Percentiles rank a stretch among this genome's conserved stretches.
Evolutionary conservation across 352 stramenopile species (phyloP).

Genomic region (Nothophytophthora sp.): DNA sequence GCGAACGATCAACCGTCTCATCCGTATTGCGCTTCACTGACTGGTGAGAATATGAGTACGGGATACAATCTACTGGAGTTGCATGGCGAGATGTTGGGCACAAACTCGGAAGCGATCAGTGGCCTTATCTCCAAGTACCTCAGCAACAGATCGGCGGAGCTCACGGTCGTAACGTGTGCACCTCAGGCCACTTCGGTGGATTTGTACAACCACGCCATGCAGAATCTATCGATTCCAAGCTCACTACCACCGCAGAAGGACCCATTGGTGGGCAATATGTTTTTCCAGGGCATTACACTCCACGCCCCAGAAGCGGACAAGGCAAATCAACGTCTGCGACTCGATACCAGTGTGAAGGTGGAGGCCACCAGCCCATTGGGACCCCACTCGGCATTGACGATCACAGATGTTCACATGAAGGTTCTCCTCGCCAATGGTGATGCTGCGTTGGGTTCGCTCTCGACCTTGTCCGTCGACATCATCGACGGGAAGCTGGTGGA

Average conservation of each 20-base stretch:
- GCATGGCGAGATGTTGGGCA: slow-evolving; percentile 63
- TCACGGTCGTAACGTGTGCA: slow-evolving; percentile 66
- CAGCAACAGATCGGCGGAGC: slow-evolving; percentile 48
- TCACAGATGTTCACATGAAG: slow-evolving; percentile 63
- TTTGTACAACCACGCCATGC: slow-evolving; percentile 76
- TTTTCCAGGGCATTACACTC: slow-evolving; percentile 61
- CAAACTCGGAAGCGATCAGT: slow-evolving; percentile 66
- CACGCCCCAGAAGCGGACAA: slow-evolving; percentile 38
- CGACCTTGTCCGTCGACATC: slow-evolving; percentile 55
- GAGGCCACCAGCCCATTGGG: slow-evolving; percentile 71
- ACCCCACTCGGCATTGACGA: slow-evolving; percentile 50
- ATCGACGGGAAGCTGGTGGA: slow-evolving; percentile 53
- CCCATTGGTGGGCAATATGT: slow-evolving; percentile 60
- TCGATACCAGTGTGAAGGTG: slow-evolving; percentile 61
- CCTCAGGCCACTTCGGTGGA: slow-evolving; percentile 61
- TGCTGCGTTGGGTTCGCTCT: slow-evolving; percentile 46
- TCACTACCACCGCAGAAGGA: slow-evolving; percentile 60
- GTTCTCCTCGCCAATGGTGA: slow-evolving; percentile 50
- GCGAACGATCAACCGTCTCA: slow-evolving; percentile 48
- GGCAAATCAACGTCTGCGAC: slow-evolving; percentile 43
- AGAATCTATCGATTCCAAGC: slow-evolving; percentile 66
- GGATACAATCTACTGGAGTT: slow-evolving; percentile 80
- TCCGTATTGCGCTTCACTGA: slow-evolving; percentile 48
- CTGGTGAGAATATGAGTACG: slow-evolving; percentile 26
- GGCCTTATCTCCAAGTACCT: slow-evolving; percentile 80